phyloP scores from a whole-genome alignment of 2,329 filamentous ascomycete species.

The Meredithiella fracta region DNA sequence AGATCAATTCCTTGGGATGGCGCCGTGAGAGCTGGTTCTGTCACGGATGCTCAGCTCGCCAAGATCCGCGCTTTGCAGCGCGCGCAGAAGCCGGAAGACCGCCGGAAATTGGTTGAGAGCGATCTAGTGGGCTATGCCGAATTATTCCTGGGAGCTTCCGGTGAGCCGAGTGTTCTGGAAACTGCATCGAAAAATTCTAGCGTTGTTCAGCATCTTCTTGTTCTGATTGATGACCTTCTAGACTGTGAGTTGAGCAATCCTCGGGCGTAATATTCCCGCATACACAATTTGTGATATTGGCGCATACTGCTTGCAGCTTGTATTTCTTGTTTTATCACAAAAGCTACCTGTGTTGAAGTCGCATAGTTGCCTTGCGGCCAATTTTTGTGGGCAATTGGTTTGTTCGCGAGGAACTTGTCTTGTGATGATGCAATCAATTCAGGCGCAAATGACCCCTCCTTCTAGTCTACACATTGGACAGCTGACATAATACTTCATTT shows the following conservation, averaged over 20 bases:
- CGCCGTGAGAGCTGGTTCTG: conserved; percentile 78
- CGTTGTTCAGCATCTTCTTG: conserved; percentile 88
- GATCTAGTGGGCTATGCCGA: conserved; percentile 66
- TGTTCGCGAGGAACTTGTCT: neutral
- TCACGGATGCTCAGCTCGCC: conserved; percentile 84
- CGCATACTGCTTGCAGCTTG: neutral
- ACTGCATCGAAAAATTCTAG: conserved; percentile 71
- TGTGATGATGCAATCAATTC: neutral
- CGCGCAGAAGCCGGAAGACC: conserved; percentile 69
- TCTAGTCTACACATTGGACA: neutral
- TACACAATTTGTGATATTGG: neutral
- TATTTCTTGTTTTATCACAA: neutral
- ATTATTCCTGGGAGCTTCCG: conserved; percentile 63
- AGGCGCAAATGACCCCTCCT: conserved; percentile 4
- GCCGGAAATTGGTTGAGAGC: conserved; percentile 62
- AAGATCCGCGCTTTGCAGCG: conserved; percentile 96
- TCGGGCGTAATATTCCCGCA: conserved; percentile 7
- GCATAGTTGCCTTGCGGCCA: neutral
- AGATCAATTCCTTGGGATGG: conserved; percentile 96
- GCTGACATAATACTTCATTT: conserved; percentile 1
- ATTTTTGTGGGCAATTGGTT: neutral
- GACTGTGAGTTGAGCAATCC: conserved; percentile 44
- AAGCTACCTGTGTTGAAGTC: too few relatives aligned
- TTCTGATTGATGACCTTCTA: conserved; percentile 73
- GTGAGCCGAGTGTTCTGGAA: conserved; percentile 58